Evolutionary conservation across 2,329 filamentous ascomycete species (phyloP).

Genomic region (Didymella lethalis): DNA sequence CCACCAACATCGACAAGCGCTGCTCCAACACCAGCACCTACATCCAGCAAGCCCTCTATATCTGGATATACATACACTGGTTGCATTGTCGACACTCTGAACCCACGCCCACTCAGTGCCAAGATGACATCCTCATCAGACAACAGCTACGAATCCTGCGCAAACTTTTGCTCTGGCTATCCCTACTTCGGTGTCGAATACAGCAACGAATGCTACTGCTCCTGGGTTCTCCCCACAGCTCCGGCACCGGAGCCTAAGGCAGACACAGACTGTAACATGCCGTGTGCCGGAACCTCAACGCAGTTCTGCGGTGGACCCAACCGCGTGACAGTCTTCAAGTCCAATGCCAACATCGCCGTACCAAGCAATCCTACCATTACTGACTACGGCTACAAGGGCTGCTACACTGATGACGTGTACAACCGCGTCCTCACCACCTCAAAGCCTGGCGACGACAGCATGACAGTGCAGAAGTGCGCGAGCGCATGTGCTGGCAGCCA

Average conservation of each 20-base stretch:
- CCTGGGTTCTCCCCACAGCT: constrained; percentile 45
- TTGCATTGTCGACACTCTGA: constrained; percentile 29
- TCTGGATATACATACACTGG: constrained; percentile 33
- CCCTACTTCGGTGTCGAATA: constrained; percentile 39
- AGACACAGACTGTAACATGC: constrained; percentile 30
- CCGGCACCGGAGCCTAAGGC: constrained; percentile 20
- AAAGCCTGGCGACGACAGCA: constrained; percentile 4
- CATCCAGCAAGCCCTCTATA: constrained; percentile 22
- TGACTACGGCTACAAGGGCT: constrained; percentile 34
- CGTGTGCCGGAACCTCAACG: constrained; percentile 27
- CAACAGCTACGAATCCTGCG: constrained; percentile 29
- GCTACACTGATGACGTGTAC: constrained; percentile 29
- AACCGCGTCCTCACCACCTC: constrained; percentile 24
- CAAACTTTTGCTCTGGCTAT: constrained; percentile 32
- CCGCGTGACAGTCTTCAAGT: constrained; percentile 33
- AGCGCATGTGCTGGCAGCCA: constrained; percentile 16
- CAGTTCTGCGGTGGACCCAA: constrained; percentile 28
- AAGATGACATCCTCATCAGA: constrained; percentile 13
- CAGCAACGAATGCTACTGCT: constrained; percentile 49
- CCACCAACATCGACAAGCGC: constrained; percentile 14
- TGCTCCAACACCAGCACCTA: constrained; percentile 12
- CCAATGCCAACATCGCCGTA: constrained; percentile 5
- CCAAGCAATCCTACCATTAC: constrained; percentile 25
- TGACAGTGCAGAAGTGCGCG: constrained; percentile 31
- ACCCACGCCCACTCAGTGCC: constrained; percentile 25